Conservation (phyloP, 2,329 filamentous ascomycete species). For the Lojkania enalia region DNA sequence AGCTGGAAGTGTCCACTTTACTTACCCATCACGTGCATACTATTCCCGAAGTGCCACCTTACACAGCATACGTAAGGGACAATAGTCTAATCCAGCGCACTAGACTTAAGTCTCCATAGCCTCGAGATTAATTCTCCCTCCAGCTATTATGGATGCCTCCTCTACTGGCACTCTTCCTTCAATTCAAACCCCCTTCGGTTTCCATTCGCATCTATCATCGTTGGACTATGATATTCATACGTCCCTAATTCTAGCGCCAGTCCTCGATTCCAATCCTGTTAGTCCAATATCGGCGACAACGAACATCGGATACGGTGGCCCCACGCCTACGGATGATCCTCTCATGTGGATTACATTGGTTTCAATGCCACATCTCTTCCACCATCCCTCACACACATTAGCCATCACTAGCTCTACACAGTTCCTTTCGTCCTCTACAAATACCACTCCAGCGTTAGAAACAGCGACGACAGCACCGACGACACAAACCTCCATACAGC, state of each 20-base stretch:
- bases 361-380: constrained; percentile 1
- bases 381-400: not conserved
- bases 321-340: not conserved
- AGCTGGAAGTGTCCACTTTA: too few relatives aligned
- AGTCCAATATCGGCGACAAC: not conserved
- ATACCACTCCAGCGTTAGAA: not conserved
- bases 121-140: too few relatives aligned
- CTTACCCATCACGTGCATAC: too few relatives aligned
- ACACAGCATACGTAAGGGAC: too few relatives aligned
- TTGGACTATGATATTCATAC: not conserved
- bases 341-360: constrained; percentile 5
- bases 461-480: constrained; percentile 1
- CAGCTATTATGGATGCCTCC: too few relatives aligned
- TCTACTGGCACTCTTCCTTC: too few relatives aligned
- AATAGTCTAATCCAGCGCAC: too few relatives aligned
- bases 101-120: too few relatives aligned
- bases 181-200: constrained; percentile 3
- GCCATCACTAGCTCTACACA: not conserved
- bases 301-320: not conserved
- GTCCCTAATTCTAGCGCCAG: not conserved
- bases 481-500: not conserved
- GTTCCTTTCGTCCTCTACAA: not conserved
- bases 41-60: too few relatives aligned
- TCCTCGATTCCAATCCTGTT: not conserved
- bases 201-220: constrained; percentile 2